Base-by-base conservation (phyloP, 169 alveolate species). In the Eimeria necatrix region DNA sequence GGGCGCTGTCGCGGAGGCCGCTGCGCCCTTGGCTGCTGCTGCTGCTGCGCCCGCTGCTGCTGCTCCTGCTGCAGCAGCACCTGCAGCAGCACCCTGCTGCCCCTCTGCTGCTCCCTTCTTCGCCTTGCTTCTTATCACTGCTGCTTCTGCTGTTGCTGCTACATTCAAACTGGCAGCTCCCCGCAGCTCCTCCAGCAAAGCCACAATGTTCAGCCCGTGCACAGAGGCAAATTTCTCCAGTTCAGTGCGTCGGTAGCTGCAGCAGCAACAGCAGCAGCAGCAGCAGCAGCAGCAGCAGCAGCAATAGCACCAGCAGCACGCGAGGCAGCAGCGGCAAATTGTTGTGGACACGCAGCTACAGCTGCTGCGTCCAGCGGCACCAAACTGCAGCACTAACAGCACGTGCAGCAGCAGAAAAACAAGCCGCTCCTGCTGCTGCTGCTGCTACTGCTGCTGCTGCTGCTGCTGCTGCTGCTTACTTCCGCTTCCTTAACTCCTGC, bases 161-260 rank as follows among this genome's bases (percentile, higher is more conserved):
- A 78, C 88, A 49, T 78, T 78, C 18, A 78, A 46, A 68, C 68
- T 51, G 20, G 88, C 88, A 26, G 88, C 68, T 48, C 88, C 88
- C 0, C 94, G 86, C 49, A 89, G 71, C 61, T 89, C 94, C 74
- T 89, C 94, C 76, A 89, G 74, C 60, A 89, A 24, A 60, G 81
- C 87, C 41, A 56, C 74, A 53, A 89, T 89, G 52, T 89, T 78
- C 32, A 89, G 61, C 32, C 83, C 87, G 59, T 89, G 94, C 61
- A 76, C 87, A 5, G 83, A 78, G 1, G 94, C 94, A 71, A 89
- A 89, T 87, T 89, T 89, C 88, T 89, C 94, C 78, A 89, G 76
- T 60, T 89, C 94, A 26, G 94, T 89, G 59, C 83, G 86, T 4
- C 94, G 51, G 60, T 89, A 89, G 71, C 94, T 89, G 94, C 84